Base-by-base conservation (phyloP, 805 yeast species). In the Myxozyma sirexii region DNA sequence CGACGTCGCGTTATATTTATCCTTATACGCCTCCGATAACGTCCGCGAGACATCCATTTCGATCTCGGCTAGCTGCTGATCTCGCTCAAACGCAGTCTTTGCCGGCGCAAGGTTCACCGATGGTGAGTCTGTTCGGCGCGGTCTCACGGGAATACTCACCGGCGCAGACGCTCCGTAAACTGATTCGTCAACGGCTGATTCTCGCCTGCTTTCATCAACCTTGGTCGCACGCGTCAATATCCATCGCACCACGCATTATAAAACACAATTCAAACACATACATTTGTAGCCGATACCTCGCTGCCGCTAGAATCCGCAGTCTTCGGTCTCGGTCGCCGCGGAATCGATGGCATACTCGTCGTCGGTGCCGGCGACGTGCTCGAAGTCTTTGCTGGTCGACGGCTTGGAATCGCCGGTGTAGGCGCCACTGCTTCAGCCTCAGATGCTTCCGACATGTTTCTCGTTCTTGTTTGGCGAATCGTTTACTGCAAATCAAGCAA, bases 41-140 rank as follows among this genome's bases (percentile, higher is more conserved):
- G 65, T 62, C 17, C 63, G 48, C 48, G 63, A 58, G 6, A 33
- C 1, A 26, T 62, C 65, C 56, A 62, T 55, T 45, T 57, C 59
- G 27, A 54, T 27, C 54, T 62, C 65, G 15, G 65, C 65, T 15
- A 23, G 27, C 17, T 62, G 63, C 57, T 62, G 65, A 33, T 37
- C 48, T 27, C 35, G 53, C 45, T 62, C 63, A 24, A 43, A 62
- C 8, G 17, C 42, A 31, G 37, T 48, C 24, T 47, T 39, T 2
- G 65, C 57, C 27, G 46, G 55, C 2, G 37, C 51, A 5, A 54
- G 52, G 31, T 54, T 46, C 15, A 61, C 52, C 3, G 63, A 58
- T 12, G 63, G 65, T 13, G 63, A 54, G 12, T 35, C 42, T 1
- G 60, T 37, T 1, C 60, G 48, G 12, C 55, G 60, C n/a, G 56